A percentile compares a stretch with the other conserved stretches of the same genome.
Evolutionary conservation across 1,139 yeast genomes (phyloP).

Genomic region (Candida frijolesensis): DNA sequence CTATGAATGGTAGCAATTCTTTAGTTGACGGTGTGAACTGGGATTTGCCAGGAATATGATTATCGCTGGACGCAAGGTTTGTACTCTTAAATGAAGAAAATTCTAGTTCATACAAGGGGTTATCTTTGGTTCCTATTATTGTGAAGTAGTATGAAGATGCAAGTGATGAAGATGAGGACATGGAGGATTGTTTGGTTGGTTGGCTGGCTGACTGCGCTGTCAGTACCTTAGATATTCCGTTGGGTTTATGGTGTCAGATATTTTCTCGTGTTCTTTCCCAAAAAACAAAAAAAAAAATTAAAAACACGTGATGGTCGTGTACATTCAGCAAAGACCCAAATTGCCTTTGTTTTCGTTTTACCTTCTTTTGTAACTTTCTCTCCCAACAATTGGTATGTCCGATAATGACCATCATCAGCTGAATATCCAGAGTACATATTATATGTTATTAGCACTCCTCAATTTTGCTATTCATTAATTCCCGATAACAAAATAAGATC

Average conservation of each 20-base stretch:
- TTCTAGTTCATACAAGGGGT: conserved; percentile 86
- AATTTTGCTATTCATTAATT: background rate
- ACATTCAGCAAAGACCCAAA: background rate
- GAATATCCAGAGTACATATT: background rate
- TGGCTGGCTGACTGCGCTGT: background rate
- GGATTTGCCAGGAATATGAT: conserved; percentile 55
- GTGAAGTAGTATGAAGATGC: conserved; percentile 78
- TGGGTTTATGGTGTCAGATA: background rate
- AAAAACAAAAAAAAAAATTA: background rate
- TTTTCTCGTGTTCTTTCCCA: background rate
- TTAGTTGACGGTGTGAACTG: conserved; percentile 70
- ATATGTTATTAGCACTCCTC: background rate
- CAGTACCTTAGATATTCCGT: too few species aligned
- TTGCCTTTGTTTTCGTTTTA: conserved; percentile 1
- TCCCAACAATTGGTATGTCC: background rate
- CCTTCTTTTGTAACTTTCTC: background rate
- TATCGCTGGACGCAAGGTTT: conserved; percentile 24
- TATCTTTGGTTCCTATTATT: conserved; percentile 83
- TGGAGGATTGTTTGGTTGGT: background rate
- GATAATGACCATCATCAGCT: background rate
- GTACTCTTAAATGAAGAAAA: conserved; percentile 66
- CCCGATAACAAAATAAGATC: background rate
- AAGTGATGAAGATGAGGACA: background rate
- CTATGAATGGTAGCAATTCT: conserved; percentile 84
- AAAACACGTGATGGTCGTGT: background rate